Evolutionary conservation across 768 basidiomycete genomes (phyloP), one percentile per base, ranked within the genome.

Genomic region (Lactarius evosmus): DNA sequence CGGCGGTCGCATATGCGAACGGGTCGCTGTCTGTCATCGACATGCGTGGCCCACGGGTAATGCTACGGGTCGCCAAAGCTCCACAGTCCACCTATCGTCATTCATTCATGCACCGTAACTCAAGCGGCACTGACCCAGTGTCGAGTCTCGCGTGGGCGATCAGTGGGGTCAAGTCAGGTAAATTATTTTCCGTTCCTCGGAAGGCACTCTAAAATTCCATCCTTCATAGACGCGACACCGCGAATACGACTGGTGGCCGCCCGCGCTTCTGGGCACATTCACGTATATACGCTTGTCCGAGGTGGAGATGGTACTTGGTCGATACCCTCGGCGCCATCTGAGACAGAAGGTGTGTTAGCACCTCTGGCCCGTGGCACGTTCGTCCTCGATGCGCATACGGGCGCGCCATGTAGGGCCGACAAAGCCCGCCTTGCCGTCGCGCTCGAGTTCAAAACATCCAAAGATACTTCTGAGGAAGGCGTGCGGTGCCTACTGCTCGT

Each of bases 41-140:
- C 70, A 79, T 93, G 80, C 81, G 91, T 27, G 88, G 84, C 1
- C 91, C 92, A 1, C 80, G 80, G 14, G 75, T 93, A 12, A 80
- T 93, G 12, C 75, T 88, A 1, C 79, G 84, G 30, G 78, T 78
- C 17, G 70, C 74, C 66, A 77, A 71, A 54, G 78, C 72, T 60
- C 77, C 77, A 69, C 72, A 74, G 27, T 80, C 78, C 68, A 78
- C 62, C 25, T 50, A 75, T 59, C 77, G 75, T 61, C 73, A 76
- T 56, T 73, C 77, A 33, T 67, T 78, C 56, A 69, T 78, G 27
- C 68, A 70, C 30, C 71, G 69, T 27, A 75, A 77, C 58, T 63
- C 77, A 56, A 75, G 72, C n/a, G 74, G 78, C 19, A 60, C 72
- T 50, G 82, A 84, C 59, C 74, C 76, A 1, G 74, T 89, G 9